Conservation (phyloP, 306 rosid genomes). For the Phaseolus lunatus region DNA sequence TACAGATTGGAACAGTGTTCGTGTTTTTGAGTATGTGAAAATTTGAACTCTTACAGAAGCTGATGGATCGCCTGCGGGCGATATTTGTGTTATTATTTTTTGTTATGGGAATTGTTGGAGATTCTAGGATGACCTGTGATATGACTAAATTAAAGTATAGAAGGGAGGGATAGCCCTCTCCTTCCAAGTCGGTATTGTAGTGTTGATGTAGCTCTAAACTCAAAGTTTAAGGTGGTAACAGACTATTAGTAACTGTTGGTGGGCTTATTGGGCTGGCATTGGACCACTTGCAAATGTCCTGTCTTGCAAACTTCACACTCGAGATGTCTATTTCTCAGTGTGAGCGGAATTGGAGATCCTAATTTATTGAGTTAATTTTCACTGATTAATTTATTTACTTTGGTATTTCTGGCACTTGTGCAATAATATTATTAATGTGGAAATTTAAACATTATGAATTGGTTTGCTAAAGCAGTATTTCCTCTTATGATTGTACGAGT, state of each 20-base stretch:
- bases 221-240: not conserved
- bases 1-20: not conserved
- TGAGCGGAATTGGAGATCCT: too few species aligned
- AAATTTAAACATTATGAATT: not conserved
- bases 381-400: not conserved
- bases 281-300: too few species aligned
- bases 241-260: too few species aligned
- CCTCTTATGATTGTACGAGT: not conserved
- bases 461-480: slow-evolving; percentile 16
- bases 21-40: not conserved
- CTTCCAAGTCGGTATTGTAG: too few species aligned
- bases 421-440: slow-evolving; percentile 12
- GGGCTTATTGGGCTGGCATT: too few species aligned
- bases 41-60: not conserved
- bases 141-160: too few species aligned
- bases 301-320: not conserved
- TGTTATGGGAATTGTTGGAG: not conserved
- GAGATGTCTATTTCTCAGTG: not conserved
- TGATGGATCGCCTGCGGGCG: not conserved
- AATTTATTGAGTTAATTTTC: not conserved
- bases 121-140: too few species aligned
- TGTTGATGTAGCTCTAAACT: too few species aligned
- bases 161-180: too few species aligned
- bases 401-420: slow-evolving; percentile 10
- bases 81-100: not conserved